phyloP scores from a whole-genome alignment of 2,329 filamentous ascomycete species.

The Exophiala sideris region DNA sequence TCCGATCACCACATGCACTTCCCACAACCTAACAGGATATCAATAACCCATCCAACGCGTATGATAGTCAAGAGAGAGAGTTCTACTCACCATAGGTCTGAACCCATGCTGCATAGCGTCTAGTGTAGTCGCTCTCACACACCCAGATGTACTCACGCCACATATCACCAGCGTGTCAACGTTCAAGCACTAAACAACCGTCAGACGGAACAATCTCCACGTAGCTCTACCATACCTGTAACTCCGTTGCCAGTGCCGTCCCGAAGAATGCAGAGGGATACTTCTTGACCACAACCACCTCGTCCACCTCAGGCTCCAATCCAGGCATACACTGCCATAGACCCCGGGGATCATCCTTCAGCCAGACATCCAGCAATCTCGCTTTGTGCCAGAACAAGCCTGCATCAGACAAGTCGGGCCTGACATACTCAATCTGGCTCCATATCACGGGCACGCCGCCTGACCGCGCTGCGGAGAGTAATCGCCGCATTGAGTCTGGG shows the following conservation, averaged over 20 bases:
- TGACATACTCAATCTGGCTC: conserved; percentile 43
- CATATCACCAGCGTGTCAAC: conserved; percentile 38
- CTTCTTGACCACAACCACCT: conserved; percentile 42
- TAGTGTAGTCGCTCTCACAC: conserved; percentile 45
- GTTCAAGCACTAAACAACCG: conserved; percentile 34
- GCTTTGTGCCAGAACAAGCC: conserved; percentile 45
- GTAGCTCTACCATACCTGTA: too few species aligned
- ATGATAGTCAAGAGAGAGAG: background rate
- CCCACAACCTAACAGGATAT: conserved; percentile 35
- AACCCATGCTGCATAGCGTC: conserved; percentile 47
- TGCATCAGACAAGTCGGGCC: conserved; percentile 45
- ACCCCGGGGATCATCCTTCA: conserved; percentile 39
- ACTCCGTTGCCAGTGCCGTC: conserved; percentile 42
- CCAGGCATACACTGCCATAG: conserved; percentile 40
- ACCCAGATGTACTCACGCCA: conserved; percentile 48
- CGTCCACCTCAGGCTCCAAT: conserved; percentile 37
- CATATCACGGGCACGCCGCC: conserved; percentile 42
- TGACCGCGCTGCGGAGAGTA: conserved; percentile 42
- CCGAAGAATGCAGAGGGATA: conserved; percentile 48
- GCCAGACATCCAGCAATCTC: conserved; percentile 43
- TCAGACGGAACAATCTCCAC: too few species aligned
- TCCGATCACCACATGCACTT: conserved; percentile 47
- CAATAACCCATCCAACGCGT: background rate
- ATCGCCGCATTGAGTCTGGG: conserved; percentile 39
- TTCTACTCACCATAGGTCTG: conserved; percentile 37